Base-by-base conservation (phyloP, 2,329 filamentous ascomycete genomes). In the Ophiostoma tasmaniense region DNA sequence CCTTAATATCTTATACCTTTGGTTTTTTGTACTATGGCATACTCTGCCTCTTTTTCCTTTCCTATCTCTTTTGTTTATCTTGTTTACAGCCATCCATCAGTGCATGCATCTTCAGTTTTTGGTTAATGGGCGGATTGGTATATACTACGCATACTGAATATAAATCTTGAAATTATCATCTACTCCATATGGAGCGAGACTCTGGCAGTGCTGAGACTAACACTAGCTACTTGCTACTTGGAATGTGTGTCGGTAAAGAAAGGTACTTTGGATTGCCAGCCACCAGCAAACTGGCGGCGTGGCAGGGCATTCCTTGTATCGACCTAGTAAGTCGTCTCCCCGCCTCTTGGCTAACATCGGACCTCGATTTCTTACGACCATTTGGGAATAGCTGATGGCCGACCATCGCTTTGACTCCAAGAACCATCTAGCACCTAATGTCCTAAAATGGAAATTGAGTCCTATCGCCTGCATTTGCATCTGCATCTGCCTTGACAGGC, bases 1-100 rank as follows among this genome's bases (percentile, higher is more conserved):
- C n/a, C 25, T 64, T 50, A 45, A 64, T 64, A 22, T 45, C 37
- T 45, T 66, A 66, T 66, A 66, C 64, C 64, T 45, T 66, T 45
- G 64, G 35, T 66, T 66, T 13, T 64, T 42, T 25, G 20, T 20
- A 30, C 45, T 25, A 14, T 66, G 20, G 37, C 3, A 3, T 35
- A 3, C 7, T 17, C 13, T 64, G 33, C 3, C 20, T 64, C 20
- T 37, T 35, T 59, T 59, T 22, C 7, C 25, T 62, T n/a, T 20
- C 14, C 10, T 61, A 11, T 30, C 8, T 64, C 2, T 39, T 4
- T 64, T 25, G 30, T 64, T 33, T 22, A 22, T 37, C 20, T 64
- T 39, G 30, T 64, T 64, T 22, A 20, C 20, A n/a, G 8, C 14
- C 22, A 55, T 55, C 50, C n/a, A 25, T 52, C n/a, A 10, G 22